Base-by-base conservation (phyloP, 208 protist species). In the Wallacemonas sp. region DNA sequence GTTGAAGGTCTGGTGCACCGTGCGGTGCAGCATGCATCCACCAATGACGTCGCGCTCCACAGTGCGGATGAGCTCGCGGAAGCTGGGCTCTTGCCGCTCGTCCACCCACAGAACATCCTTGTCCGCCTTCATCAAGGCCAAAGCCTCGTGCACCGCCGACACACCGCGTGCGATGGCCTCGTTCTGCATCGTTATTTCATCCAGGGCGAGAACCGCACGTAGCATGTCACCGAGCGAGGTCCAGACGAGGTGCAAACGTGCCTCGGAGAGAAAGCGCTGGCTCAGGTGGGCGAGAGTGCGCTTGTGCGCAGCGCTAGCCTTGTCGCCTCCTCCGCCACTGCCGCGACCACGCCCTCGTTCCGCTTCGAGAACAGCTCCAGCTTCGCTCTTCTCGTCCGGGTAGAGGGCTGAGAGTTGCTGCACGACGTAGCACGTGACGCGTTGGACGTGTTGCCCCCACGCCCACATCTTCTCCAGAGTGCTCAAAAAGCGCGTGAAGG, bases 171-270 rank as follows among this genome's bases (percentile, higher is more conserved):
- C 31, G 24, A 97, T 60, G 4, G 72, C 73, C 21, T 79, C 45
- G 62, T 96, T 94, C 45, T 86, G 75, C 19, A 64, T 55, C 26
- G 97, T 69, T 1, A 98, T 75, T 41, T 88, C 74, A 56, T 97
- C 95, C 5, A 97, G 63, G 36, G 75, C 77, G 41, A 96, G 79
- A 22, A 97, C 70, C 3, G 89, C 76, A 0, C 51, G 70, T 3
- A 98, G 73, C 30, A 95, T 31, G 9, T 93, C 82, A 1, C 55
- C 68, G n/a, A 97, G 47, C 28, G 71, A 45, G 45, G 80, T 64
- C 81, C 90, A 97, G 5, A 91, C 78, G 15, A 70, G 62, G 21
- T 59, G 68, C 19, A 96, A 66, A 46, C 94, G 84, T 5, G 92
- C 78, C 54, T 59, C 30, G 19, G 51, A 54, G n/a, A 87, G 79